phyloP scores from a whole-genome alignment of 2,329 filamentous ascomycete genomes.

The Cercospora nicotianae region DNA sequence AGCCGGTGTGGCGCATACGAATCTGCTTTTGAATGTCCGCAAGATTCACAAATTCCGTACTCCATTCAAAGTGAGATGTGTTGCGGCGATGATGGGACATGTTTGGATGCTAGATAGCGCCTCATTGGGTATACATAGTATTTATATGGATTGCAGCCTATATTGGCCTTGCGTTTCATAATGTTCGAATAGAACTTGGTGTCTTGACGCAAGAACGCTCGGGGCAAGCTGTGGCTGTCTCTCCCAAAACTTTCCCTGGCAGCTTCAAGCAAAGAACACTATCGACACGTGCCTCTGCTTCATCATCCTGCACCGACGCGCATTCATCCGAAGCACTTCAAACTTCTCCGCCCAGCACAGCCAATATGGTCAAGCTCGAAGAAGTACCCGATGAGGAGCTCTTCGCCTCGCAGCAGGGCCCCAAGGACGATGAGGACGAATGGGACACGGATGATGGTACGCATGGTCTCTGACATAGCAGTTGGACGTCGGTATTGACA shows the following conservation, averaged over 20 bases:
- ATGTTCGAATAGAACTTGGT: not conserved
- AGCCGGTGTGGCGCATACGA: slow-evolving; percentile 21
- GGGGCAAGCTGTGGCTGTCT: slow-evolving; percentile 4
- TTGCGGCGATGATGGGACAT: slow-evolving; percentile 12
- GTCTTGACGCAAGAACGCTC: slow-evolving; percentile 3
- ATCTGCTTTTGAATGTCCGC: slow-evolving; percentile 17
- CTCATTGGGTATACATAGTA: not conserved
- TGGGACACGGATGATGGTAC: slow-evolving; percentile 91
- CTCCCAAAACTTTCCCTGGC: slow-evolving; percentile 5
- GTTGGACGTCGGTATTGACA: slow-evolving; percentile 13
- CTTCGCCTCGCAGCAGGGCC: slow-evolving; percentile 66
- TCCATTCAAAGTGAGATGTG: slow-evolving; percentile 12
- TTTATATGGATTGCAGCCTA: not conserved
- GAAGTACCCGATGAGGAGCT: slow-evolving; percentile 98
- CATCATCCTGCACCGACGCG: not conserved
- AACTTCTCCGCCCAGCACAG: not conserved
- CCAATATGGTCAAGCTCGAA: slow-evolving; percentile 89
- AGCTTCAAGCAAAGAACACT: slow-evolving; percentile 6
- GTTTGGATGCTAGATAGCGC: not conserved
- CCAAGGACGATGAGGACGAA: slow-evolving; percentile 68
- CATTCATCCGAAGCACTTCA: not conserved
- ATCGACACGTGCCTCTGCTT: slow-evolving; percentile 4
- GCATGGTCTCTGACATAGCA: slow-evolving; percentile 31
- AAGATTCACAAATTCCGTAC: slow-evolving; percentile 17
- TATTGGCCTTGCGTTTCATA: not conserved